These are phyloP conservation scores for Carallia pectinifolia DNA, from an alignment of 345 rosid species.

Conservation along the genomic window DNA sequence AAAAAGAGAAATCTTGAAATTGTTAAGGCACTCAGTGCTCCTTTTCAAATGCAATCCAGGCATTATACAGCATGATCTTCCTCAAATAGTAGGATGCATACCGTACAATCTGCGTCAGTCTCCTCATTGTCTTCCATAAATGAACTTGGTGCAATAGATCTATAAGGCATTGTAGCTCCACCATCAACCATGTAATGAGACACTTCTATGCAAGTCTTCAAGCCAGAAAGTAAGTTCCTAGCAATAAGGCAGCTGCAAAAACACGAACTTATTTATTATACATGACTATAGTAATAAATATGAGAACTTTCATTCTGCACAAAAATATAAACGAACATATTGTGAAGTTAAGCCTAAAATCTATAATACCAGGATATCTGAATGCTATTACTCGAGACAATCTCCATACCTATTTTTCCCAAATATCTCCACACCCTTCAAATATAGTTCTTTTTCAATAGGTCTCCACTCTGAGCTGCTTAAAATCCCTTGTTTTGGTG, in stretches of 20 bases:
- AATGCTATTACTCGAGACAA: constrained; percentile 24
- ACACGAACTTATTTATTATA: constrained; percentile 15
- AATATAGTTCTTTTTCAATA: constrained; percentile 83
- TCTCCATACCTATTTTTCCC: constrained; percentile 86
- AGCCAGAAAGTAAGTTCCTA: constrained; percentile 91
- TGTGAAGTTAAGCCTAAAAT: neutral
- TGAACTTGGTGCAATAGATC: constrained; percentile 57
- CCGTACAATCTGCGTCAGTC: constrained; percentile 56
- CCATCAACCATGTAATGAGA: constrained; percentile 74
- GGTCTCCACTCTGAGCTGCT: constrained; percentile 66
- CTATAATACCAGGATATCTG: constrained; percentile 1
- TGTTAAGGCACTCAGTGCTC: neutral
- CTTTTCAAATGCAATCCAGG: constrained; percentile 2
- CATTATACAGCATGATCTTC: neutral
- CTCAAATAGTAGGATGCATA: constrained; percentile 26
- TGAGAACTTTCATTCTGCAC: constrained; percentile 10
- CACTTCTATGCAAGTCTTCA: constrained; percentile 92
- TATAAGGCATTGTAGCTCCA: constrained; percentile 54
- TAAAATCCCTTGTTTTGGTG: constrained; percentile 8
- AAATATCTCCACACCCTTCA: constrained; percentile 93
- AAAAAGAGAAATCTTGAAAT: neutral
- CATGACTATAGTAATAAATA: constrained; percentile 7
- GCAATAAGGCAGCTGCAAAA: constrained; percentile 92
- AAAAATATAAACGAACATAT: constrained; percentile 1
- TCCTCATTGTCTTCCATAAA: constrained; percentile 60